These are phyloP conservation scores for Cadophora gregata DNA, from an alignment of 2,329 filamentous ascomycete species.

Conservation along the genomic window DNA sequence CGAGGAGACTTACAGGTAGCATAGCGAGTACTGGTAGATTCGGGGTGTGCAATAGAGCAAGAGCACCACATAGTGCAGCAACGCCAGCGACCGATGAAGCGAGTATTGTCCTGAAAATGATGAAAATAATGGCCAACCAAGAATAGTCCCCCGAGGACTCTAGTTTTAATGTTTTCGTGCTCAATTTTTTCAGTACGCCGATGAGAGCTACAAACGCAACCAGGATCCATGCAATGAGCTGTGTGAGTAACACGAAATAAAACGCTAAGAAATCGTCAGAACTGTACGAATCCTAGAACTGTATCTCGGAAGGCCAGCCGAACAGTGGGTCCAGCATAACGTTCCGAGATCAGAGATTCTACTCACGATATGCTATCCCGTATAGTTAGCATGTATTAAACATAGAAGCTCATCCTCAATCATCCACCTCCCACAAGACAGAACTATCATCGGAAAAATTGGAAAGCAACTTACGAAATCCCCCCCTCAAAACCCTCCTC, in stretches of 20 bases:
- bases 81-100: constrained; percentile 29
- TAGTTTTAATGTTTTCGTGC: constrained; percentile 22
- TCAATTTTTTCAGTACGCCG: constrained; percentile 27
- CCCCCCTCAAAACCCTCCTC: constrained; percentile 36
- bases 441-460: background rate
- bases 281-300: background rate
- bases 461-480: constrained; percentile 38
- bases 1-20: constrained; percentile 34
- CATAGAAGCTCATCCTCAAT: background rate
- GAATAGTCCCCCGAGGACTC: constrained; percentile 24
- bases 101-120: constrained; percentile 30
- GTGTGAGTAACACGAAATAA: constrained; percentile 37
- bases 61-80: constrained; percentile 34
- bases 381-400: constrained; percentile 22
- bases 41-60: constrained; percentile 34
- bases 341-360: background rate
- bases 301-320: background rate
- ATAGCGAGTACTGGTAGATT: constrained; percentile 40
- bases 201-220: constrained; percentile 31
- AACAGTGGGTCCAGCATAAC: background rate
- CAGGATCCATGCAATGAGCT: constrained; percentile 35
- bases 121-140: constrained; percentile 25
- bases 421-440: background rate
- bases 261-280: constrained; percentile 32
- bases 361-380: constrained; percentile 36